These are phyloP conservation scores for Globisporangium carolinianum DNA, from an alignment of 352 stramenopile genomes.

Conservation along the genomic window DNA sequence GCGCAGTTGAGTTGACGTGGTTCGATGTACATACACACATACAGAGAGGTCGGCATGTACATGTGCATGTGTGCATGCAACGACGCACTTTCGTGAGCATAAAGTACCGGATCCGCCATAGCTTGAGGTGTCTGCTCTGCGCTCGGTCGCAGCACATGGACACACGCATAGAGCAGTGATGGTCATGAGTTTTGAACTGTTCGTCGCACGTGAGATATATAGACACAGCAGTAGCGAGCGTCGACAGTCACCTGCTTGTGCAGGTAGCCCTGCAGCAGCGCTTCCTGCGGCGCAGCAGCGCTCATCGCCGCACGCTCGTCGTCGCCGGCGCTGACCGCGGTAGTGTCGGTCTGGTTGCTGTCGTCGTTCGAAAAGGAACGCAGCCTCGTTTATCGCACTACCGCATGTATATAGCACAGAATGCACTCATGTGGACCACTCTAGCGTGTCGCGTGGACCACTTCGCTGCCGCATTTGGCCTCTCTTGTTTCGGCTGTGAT, in stretches of 20 bases:
- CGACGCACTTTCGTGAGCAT: constrained; percentile 55
- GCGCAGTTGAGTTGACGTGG: too few relatives aligned
- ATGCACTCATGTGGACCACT: too few relatives aligned
- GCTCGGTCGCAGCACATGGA: background rate
- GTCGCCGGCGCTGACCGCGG: too few relatives aligned
- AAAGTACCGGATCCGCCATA: constrained; percentile 86
- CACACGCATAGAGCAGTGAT: constrained; percentile 1
- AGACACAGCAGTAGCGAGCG: background rate
- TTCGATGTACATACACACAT: background rate
- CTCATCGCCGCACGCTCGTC: constrained; percentile 25
- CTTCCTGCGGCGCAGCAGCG: constrained; percentile 32
- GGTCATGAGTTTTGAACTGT: too few relatives aligned
- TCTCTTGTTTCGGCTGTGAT: too few relatives aligned
- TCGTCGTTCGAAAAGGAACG: background rate
- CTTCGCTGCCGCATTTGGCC: too few relatives aligned
- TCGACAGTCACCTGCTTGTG: constrained; percentile 54
- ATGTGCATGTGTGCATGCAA: background rate
- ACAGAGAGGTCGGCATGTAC: background rate
- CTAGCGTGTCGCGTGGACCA: too few relatives aligned
- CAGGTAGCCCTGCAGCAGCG: constrained; percentile 75
- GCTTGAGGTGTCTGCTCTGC: constrained; percentile 80
- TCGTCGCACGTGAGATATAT: background rate
- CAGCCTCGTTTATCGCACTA: too few relatives aligned
- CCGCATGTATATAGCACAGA: too few relatives aligned
- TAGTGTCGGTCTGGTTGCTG: background rate